Base-by-base conservation (phyloP, 371 early-diverging fungal genomes). In the Blakeslea trispora region DNA sequence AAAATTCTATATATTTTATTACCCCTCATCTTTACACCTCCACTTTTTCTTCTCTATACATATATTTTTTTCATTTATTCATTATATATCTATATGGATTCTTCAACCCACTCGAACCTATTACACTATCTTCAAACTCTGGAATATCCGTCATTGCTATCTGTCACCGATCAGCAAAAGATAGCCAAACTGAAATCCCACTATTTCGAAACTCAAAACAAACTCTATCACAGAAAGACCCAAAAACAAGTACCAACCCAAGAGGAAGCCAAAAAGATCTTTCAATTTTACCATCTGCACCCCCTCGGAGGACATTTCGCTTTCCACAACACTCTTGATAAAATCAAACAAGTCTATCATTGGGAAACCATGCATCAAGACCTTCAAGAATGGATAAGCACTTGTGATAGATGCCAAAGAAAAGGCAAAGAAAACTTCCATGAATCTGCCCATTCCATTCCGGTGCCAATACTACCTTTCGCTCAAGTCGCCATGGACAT, bases 331-430 rank as follows among this genome's bases (percentile, higher is more conserved):
- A 50, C 51, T 0, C 15, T 40, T 3, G 17, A 37, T 8, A 35
- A 40, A 23, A 50, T 50, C 4, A 8, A n/a, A 7, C 14, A 8
- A 40, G 9, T 19, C 21, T 50, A 40, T 11, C 40, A 40, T 15
- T 50, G 51, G 51, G 10, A 13, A 15, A 23, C 10, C 10, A 42
- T 41, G 15, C 23, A 9, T 0, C 23, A 40, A n/a, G 40, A 24
- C 7, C 3, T 28, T 5, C 28, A 28, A 28, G 7, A 3, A 3
- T 28, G 28, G 28, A 7, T 28, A 5, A 5, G 5, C 28, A 5
- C 28, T n/a, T 52, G 52, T 28, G 42, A 21, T 18, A 1, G 42
- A 2, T 52, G 52, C 13, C 52, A 52, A 52, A n/a, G 22, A 41
- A 17, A 52, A n/a, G 52, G 52, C 2, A 40, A 39, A 14, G 28